phyloP scores from a whole-genome alignment of 306 rosid genomes.

The Albizia julibrissin region DNA sequence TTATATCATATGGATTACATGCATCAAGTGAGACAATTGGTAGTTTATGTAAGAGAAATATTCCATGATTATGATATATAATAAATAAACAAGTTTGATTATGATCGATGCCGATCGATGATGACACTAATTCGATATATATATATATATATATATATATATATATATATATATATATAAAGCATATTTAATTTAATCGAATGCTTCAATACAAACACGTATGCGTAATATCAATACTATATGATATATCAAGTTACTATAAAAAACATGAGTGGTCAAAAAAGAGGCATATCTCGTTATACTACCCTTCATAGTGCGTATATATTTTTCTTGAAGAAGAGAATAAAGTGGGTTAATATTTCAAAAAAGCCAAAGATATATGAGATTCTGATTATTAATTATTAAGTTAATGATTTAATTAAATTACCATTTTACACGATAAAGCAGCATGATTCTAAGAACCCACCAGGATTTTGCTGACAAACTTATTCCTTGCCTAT shows the following conservation, averaged over 20 bases:
- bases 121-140: neutral
- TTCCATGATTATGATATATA: neutral
- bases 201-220: neutral
- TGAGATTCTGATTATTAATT: constrained; percentile 34
- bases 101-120: neutral
- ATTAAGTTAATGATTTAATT: constrained; percentile 21
- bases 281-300: constrained; percentile 30
- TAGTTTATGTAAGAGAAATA: neutral
- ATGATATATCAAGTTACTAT: constrained; percentile 15
- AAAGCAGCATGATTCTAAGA: constrained; percentile 40
- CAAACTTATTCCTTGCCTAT: constrained; percentile 50
- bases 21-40: neutral
- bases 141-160: neutral
- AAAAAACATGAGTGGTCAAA: constrained; percentile 39
- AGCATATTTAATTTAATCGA: neutral
- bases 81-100: neutral
- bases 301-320: constrained; percentile 29
- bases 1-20: neutral
- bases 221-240: constrained; percentile 3
- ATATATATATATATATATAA: neutral
- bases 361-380: constrained; percentile 35
- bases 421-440: constrained; percentile 25
- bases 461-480: constrained; percentile 44
- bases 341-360: constrained; percentile 43
- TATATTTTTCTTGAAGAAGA: constrained; percentile 16